A percentile compares a stretch with the other conserved stretches of the same genome.
These are phyloP conservation scores for Cercospora sp. DNA, from an alignment of 2,329 filamentous ascomycete species.

Conservation along the genomic window DNA sequence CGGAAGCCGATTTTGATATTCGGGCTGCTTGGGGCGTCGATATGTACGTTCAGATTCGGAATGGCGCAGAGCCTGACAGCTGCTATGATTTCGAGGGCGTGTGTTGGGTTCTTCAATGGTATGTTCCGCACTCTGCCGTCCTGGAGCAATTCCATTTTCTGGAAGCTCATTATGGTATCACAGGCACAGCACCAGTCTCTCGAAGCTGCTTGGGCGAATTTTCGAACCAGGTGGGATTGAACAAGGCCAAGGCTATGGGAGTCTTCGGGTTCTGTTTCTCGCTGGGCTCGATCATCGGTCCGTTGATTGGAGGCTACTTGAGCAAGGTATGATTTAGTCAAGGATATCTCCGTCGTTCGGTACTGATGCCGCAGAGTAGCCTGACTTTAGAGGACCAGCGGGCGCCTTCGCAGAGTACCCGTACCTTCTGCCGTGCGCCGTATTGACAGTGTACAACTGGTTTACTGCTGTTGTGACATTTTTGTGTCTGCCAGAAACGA, in stretches of 20 bases:
- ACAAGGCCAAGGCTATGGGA: background rate
- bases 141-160: background rate
- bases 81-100: background rate
- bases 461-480: background rate
- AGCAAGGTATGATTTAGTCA: background rate
- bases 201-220: background rate
- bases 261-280: background rate
- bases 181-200: background rate
- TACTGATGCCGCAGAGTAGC: background rate
- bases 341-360: background rate
- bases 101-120: background rate
- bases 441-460: background rate
- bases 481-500: background rate
- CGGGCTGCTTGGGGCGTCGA: background rate
- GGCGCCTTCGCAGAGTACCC: background rate
- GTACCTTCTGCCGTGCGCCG: background rate
- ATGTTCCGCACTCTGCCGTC: background rate
- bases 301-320: background rate
- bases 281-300: background rate
- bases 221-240: background rate
- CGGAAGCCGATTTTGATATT: background rate
- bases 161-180: background rate
- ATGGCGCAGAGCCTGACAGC: background rate
- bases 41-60: background rate
- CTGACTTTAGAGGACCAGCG: background rate